A percentile compares a stretch with the other conserved stretches of the same genome.
Conservation (phyloP, 2,329 filamentous ascomycete genomes). For the Diaporthe capsici region DNA sequence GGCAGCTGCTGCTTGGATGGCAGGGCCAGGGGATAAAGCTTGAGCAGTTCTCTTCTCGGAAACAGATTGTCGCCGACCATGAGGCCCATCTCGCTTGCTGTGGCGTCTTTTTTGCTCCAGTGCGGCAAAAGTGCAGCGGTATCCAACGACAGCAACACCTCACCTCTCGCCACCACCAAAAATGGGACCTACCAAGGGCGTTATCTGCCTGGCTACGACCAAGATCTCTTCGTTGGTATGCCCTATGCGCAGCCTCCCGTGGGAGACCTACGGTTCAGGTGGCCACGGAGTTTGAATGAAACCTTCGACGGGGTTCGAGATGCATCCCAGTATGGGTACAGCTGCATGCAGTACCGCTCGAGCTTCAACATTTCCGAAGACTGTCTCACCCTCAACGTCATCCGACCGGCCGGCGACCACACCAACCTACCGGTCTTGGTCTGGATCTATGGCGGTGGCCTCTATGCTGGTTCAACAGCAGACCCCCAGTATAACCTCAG, state of each 20-base stretch:
- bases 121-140: background rate
- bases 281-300: slow-evolving; percentile 54
- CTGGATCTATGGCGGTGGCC: slow-evolving; percentile 74
- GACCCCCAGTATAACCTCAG: slow-evolving; percentile 75
- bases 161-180: slow-evolving; percentile 44
- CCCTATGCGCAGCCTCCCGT: slow-evolving; percentile 57
- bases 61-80: slow-evolving; percentile 25
- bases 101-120: slow-evolving; percentile 22
- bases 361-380: slow-evolving; percentile 63
- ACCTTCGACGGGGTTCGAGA: slow-evolving; percentile 56
- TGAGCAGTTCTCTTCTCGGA: background rate
- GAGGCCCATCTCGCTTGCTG: slow-evolving; percentile 29
- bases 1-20: background rate
- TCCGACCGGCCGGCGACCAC: slow-evolving; percentile 55
- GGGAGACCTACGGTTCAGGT: slow-evolving; percentile 53
- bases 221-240: slow-evolving; percentile 58
- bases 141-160: background rate
- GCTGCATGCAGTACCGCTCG: slow-evolving; percentile 61
- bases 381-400: slow-evolving; percentile 60
- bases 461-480: slow-evolving; percentile 62
- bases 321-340: slow-evolving; percentile 59
- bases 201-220: slow-evolving; percentile 52
- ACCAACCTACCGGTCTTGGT: slow-evolving; percentile 57
- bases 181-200: slow-evolving; percentile 54
- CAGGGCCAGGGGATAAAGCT: background rate